Evolutionary conservation across 306 rosid species (phyloP).

Genomic region (Quillaja saponaria): DNA sequence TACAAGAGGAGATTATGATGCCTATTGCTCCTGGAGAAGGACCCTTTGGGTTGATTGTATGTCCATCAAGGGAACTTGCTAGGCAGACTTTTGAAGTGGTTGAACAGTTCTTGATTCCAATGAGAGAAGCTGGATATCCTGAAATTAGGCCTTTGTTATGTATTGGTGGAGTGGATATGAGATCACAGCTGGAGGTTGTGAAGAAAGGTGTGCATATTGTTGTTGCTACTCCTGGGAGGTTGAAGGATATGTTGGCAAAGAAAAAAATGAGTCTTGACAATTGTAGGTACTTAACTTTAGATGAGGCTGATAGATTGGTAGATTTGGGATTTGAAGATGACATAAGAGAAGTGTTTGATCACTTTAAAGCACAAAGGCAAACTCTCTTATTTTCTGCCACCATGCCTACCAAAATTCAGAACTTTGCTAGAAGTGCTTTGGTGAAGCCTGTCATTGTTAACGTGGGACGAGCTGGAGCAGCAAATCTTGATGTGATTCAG

Average conservation of each 20-base stretch:
- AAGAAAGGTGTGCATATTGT: slow-evolving; percentile 93
- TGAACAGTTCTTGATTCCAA: slow-evolving; percentile 67
- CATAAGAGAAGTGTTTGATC: slow-evolving; percentile 86
- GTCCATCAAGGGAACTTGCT: slow-evolving; percentile 94
- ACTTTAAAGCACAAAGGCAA: slow-evolving; percentile 89
- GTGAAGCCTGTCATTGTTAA: slow-evolving; percentile 78
- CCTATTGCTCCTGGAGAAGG: slow-evolving; percentile 91
- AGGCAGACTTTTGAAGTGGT: slow-evolving; percentile 93
- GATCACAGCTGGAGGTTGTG: slow-evolving; percentile 77
- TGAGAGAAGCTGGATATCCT: slow-evolving; percentile 89
- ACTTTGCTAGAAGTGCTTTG: slow-evolving; percentile 83
- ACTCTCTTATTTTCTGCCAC: slow-evolving; percentile 91
- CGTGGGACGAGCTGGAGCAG: slow-evolving; percentile 95
- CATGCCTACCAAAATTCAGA: slow-evolving; percentile 91
- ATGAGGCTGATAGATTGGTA: slow-evolving; percentile 91
- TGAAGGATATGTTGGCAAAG: slow-evolving; percentile 96
- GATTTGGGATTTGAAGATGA: slow-evolving; percentile 95
- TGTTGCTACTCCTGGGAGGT: slow-evolving; percentile 94
- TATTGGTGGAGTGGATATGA: slow-evolving; percentile 95
- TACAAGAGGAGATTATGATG: slow-evolving; percentile 96
- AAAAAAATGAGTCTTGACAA: slow-evolving; percentile 86
- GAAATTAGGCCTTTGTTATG: slow-evolving; percentile 89
- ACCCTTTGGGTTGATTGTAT: slow-evolving; percentile 75
- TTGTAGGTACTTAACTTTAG: slow-evolving; percentile 85
- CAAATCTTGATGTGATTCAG: slow-evolving; percentile 87